Percentiles rank a stretch among this genome's conserved stretches.
phyloP scores from a whole-genome alignment of 208 protist species.

The Crithidia expoeki region DNA sequence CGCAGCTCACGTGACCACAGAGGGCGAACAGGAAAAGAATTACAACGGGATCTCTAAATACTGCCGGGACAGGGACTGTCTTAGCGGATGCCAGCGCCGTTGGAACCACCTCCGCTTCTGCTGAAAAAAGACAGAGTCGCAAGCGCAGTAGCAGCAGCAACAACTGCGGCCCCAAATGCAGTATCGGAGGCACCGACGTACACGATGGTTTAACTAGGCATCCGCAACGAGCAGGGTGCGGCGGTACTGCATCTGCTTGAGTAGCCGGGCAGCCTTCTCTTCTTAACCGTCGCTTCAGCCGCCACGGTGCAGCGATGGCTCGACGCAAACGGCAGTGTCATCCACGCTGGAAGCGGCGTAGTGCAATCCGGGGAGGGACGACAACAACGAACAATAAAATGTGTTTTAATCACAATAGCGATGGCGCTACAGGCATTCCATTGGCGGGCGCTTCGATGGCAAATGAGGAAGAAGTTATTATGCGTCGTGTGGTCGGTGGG shows the following conservation, averaged over 20 bases:
- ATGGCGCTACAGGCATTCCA: neutral
- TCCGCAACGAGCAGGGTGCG: conserved; percentile 12
- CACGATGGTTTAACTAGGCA: conserved; percentile 19
- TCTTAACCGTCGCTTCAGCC: neutral
- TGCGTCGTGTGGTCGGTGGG: neutral
- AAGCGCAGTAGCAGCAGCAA: neutral
- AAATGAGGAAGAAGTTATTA: neutral
- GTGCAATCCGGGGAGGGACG: too few relatives aligned
- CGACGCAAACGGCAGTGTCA: neutral
- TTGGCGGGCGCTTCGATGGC: neutral
- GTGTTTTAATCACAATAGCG: neutral
- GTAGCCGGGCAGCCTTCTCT: conserved; percentile 18
- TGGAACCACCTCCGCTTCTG: neutral
- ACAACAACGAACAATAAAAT: too few relatives aligned
- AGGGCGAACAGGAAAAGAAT: neutral
- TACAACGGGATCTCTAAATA: too few relatives aligned
- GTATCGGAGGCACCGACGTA: neutral
- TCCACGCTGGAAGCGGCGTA: too few relatives aligned
- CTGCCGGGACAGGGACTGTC: neutral
- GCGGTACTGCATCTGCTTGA: conserved; percentile 9
- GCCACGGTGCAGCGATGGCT: neutral
- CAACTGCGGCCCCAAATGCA: neutral
- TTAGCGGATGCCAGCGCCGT: neutral
- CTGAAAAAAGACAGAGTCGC: neutral
- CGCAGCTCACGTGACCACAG: neutral